A percentile compares a stretch with the other conserved stretches of the same genome.
Conservation (phyloP, 257 asterid species). For the Lithospermum erythrorhizon region DNA sequence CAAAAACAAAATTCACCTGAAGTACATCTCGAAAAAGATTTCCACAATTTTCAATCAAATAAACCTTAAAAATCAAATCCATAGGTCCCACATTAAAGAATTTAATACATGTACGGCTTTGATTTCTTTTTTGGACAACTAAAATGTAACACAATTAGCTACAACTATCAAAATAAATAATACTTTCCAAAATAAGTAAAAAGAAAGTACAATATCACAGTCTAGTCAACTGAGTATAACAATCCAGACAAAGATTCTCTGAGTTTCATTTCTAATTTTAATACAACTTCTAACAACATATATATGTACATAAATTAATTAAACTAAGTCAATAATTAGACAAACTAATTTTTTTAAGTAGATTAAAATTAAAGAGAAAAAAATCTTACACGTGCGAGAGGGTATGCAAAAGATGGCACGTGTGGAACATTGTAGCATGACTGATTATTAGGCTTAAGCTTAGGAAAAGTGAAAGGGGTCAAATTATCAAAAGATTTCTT, state of each 20-base stretch:
- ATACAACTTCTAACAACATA: no score
- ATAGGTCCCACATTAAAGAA: background rate
- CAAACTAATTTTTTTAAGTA: no score
- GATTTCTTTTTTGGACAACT: background rate
- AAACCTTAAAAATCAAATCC: no score
- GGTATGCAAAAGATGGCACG: background rate
- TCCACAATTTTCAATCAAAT: background rate
- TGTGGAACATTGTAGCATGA: background rate
- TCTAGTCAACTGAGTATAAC: background rate
- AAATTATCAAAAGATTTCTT: background rate
- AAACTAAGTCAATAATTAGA: no score
- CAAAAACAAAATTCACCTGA: background rate
- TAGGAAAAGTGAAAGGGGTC: background rate
- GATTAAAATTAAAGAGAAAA: no score
- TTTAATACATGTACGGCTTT: background rate
- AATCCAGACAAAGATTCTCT: background rate
- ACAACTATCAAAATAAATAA: background rate
- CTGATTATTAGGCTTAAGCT: background rate
- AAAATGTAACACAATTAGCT: background rate
- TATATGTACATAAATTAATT: no score
- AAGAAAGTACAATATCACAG: background rate
- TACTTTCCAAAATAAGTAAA: background rate
- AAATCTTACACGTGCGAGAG: background rate
- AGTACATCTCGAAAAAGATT: background rate
- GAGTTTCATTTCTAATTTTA: no score